A percentile compares a stretch with the other conserved stretches of the same genome.
phyloP scores from a whole-genome alignment of 208 protist genomes.

The Trypanosoma avium region DNA sequence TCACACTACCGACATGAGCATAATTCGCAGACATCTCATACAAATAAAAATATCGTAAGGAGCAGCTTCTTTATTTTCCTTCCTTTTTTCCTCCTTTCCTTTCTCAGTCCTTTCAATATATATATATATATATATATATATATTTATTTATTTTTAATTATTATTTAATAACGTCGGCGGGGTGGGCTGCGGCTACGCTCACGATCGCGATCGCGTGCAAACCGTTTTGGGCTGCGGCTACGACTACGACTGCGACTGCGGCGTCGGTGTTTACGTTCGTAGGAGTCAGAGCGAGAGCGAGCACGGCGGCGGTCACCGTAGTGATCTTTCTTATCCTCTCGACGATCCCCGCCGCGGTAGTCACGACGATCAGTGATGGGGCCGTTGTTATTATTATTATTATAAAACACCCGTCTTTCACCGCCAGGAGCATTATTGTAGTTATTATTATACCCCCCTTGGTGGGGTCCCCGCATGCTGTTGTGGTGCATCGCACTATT shows the following conservation, averaged over 20 bases:
- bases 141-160: slow-evolving; percentile 12
- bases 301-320: slow-evolving; percentile 11
- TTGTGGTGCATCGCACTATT: too few species aligned
- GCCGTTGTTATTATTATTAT: background rate
- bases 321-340: slow-evolving; percentile 16
- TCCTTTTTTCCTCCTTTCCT: background rate
- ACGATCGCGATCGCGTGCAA: slow-evolving; percentile 12
- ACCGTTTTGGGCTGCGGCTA: slow-evolving; percentile 32
- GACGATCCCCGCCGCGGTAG: slow-evolving; percentile 14
- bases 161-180: slow-evolving; percentile 4
- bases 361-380: slow-evolving; percentile 27
- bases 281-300: slow-evolving; percentile 24
- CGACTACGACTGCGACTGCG: slow-evolving; percentile 33
- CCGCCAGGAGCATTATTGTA: background rate
- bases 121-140: background rate
- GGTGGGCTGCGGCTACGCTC: slow-evolving; percentile 21
- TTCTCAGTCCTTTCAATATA: background rate
- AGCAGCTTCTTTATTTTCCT: background rate
- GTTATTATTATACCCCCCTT: background rate
- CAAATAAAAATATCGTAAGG: too few species aligned
- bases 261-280: slow-evolving; percentile 42
- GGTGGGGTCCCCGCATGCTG: background rate
- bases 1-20: too few species aligned
- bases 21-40: too few species aligned
- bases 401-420: background rate